Base-by-base conservation (phyloP, 2,329 filamentous ascomycete species). In the Chrysosporium queenslandicum region DNA sequence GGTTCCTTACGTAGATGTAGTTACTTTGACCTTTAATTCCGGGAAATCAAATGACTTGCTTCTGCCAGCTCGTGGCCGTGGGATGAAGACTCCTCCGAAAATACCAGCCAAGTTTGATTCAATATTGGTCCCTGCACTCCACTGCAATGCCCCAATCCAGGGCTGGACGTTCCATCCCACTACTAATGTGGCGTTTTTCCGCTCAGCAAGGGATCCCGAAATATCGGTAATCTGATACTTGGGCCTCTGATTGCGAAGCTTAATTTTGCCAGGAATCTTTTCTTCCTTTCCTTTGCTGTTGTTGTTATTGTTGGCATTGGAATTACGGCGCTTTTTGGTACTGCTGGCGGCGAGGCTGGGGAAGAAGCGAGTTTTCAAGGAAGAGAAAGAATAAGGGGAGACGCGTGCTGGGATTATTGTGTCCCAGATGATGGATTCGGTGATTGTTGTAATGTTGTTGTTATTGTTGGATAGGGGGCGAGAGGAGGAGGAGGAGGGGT, bases 151-250 rank as follows among this genome's bases (percentile, higher is more conserved):
- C 12, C 92, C 92, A 9, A 98, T 88, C 87, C 91, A 97, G 29
- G 92, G 92, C 75, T 98, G 92, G 55, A 97, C 86, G 71, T 97
- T 97, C 81, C 94, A 98, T 65, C 92, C 85, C 50, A 97, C 74
- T 62, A 83, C 82, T 57, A 98, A 74, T 27, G 80, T 83, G 53
- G 91, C 87, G 66, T 92, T 82, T 47, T 78, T 74, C 46, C 81
- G 76, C 63, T 85, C 78, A 42, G 87, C 86, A 59, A 97, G 77
- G 68, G 82, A 83, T 56, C 90, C 86, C 9, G 78, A 79, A 9
- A 91, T 86, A 68, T 96, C 89, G 3, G 90, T 94, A 71, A 98
- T 92, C 66, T 95, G 89, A 75, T 98, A 98, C 71, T 98, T 98
- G 2, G 90, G 86, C 65, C 84, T 85, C 68, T 95, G 87, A 68